These are phyloP conservation scores for Paspalum vaginatum DNA, from an alignment of 176 grass and related monocot species.

Conservation along the genomic window DNA sequence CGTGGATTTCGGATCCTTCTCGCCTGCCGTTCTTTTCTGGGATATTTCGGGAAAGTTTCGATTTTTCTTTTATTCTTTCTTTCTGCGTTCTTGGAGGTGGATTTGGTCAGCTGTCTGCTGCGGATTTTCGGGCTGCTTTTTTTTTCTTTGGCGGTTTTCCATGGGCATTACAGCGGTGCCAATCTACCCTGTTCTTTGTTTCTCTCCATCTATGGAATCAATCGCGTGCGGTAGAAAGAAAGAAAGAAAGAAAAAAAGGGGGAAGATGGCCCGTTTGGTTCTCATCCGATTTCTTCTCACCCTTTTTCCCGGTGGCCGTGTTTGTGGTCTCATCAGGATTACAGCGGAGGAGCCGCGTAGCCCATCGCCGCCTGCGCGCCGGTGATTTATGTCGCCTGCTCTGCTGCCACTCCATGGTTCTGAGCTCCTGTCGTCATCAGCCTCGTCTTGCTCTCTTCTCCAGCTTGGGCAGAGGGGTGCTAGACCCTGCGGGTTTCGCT, in stretches of 20 bases:
- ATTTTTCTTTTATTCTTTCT: not conserved
- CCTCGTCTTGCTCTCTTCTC: conserved; percentile 35
- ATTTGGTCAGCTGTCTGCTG: not conserved
- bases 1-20: too few relatives aligned
- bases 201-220: not conserved
- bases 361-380: not conserved
- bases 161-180: not conserved
- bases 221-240: not conserved
- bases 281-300: not conserved
- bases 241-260: not conserved
- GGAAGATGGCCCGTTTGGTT: not conserved
- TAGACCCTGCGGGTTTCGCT: conserved; percentile 15
- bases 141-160: not conserved
- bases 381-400: conserved; percentile 58
- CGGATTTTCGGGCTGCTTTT: not conserved
- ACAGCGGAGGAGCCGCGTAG: conserved; percentile 19
- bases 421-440: conserved; percentile 48
- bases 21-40: too few relatives aligned
- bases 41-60: conserved; percentile 1
- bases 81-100: not conserved
- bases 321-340: not conserved
- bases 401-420: conserved; percentile 52
- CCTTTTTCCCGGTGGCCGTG: not conserved
- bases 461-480: conserved; percentile 42
- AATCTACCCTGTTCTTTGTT: not conserved